phyloP scores from a whole-genome alignment of 352 stramenopile genomes.

The Globisporangium abappressorium region DNA sequence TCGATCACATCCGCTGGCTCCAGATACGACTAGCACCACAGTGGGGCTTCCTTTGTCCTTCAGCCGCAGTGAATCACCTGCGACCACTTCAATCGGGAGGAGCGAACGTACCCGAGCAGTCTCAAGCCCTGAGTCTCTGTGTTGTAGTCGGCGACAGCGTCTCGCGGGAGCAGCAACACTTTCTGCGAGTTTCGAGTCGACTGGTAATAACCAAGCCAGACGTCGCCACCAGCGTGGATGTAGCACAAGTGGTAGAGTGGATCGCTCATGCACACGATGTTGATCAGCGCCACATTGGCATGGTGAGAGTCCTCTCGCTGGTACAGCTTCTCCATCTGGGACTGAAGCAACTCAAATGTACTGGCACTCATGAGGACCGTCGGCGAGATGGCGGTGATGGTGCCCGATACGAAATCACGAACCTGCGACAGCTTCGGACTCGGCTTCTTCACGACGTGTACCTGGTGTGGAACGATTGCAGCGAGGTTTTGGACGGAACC shows the following conservation, averaged over 20 bases:
- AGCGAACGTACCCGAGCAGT: neutral
- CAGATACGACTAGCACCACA: neutral
- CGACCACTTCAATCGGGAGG: neutral
- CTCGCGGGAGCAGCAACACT: neutral
- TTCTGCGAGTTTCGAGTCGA: neutral
- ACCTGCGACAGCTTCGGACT: neutral
- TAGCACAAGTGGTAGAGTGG: neutral
- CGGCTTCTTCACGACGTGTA: neutral
- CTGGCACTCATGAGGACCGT: constrained; percentile 1
- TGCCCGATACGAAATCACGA: neutral
- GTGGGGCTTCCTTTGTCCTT: neutral
- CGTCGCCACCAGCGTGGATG: neutral
- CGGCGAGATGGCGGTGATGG: neutral
- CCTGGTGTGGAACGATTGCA: neutral
- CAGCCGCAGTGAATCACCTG: neutral
- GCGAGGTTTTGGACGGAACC: neutral
- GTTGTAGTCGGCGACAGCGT: constrained; percentile 1
- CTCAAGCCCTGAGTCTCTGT: neutral
- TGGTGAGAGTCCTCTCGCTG: neutral
- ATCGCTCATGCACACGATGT: neutral
- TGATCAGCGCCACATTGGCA: constrained; percentile 2
- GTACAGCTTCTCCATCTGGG: neutral
- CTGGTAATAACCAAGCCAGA: neutral
- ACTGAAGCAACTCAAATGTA: neutral
- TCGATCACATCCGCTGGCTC: neutral